phyloP scores from a whole-genome alignment of 768 basidiomycete genomes.

The Termitomyces sp. region DNA sequence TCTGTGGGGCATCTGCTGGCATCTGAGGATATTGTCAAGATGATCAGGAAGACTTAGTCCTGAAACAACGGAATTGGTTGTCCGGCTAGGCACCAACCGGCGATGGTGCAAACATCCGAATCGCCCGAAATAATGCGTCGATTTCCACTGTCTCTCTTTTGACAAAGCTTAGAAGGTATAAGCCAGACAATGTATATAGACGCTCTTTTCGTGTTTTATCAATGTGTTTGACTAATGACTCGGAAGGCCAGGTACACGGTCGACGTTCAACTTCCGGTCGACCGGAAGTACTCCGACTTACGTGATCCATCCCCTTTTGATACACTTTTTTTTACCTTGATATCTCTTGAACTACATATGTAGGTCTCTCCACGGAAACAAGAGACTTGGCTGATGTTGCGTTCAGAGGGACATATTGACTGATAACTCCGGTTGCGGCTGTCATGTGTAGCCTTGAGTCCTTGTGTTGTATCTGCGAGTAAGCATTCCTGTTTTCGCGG shows the following conservation, averaged over 20 bases:
- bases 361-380: conserved; percentile 6
- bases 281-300: conserved; percentile 15
- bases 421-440: conserved; percentile 16
- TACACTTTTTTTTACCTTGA: neutral
- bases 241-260: neutral
- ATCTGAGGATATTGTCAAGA: conserved; percentile 10
- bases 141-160: neutral
- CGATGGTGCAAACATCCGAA: conserved; percentile 10
- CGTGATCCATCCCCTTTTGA: conserved; percentile 12
- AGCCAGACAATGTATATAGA: neutral
- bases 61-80: conserved; percentile 39
- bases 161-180: neutral
- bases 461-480: conserved; percentile 21
- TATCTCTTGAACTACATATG: neutral
- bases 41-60: conserved; percentile 21
- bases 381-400: conserved; percentile 10
- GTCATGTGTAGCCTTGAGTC: conserved; percentile 18
- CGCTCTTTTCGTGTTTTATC: too few relatives aligned
- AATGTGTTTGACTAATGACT: neutral
- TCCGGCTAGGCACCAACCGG: conserved; percentile 25
- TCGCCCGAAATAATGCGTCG: neutral
- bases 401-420: conserved; percentile 3
- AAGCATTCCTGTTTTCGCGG: conserved; percentile 25
- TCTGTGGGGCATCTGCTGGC: neutral
- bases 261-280: too few relatives aligned